Evolutionary conservation across 139 green algal species (phyloP).

Genomic region (Diplosphaera chodatii): DNA sequence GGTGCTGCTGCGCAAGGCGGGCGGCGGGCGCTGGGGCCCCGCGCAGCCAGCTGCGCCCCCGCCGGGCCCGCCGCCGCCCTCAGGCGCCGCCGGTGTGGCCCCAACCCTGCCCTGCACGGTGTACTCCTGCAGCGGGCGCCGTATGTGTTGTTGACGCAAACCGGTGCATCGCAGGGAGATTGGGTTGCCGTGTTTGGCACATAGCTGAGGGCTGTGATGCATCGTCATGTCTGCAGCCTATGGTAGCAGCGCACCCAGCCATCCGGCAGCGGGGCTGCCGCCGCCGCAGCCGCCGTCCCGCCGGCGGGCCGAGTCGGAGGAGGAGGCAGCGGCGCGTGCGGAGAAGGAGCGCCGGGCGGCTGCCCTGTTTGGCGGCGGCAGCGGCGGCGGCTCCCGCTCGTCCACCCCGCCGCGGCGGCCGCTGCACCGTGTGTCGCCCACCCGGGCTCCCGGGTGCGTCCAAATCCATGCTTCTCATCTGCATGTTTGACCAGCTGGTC

Average conservation of each 20-base stretch:
- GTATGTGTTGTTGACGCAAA: too few species aligned
- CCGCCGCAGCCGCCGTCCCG: not conserved
- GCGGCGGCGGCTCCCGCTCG: slow-evolving; percentile 8
- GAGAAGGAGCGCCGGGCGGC: slow-evolving; percentile 36
- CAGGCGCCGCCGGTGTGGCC: not conserved
- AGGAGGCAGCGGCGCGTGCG: slow-evolving; percentile 1
- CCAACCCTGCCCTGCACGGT: too few species aligned
- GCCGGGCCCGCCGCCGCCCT: not conserved
- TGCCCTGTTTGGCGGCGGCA: slow-evolving; percentile 37
- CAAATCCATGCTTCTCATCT: not conserved
- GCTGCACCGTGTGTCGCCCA: not conserved
- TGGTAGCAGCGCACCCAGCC: not conserved
- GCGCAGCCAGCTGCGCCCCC: slow-evolving; percentile 13
- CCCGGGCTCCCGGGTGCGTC: not conserved
- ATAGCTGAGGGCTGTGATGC: too few species aligned
- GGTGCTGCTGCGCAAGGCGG: slow-evolving; percentile 12
- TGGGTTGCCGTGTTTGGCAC: too few species aligned
- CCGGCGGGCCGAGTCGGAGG: not conserved
- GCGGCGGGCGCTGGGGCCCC: slow-evolving; percentile 20
- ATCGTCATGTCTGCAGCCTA: not conserved
- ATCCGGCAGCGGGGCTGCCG: not conserved
- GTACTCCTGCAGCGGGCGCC: too few species aligned
- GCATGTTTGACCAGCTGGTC: not conserved
- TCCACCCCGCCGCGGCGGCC: not conserved
- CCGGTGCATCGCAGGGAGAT: too few species aligned